These are phyloP conservation scores for Mercurialis annua DNA, from an alignment of 345 rosid species.

Conservation along the genomic window DNA sequence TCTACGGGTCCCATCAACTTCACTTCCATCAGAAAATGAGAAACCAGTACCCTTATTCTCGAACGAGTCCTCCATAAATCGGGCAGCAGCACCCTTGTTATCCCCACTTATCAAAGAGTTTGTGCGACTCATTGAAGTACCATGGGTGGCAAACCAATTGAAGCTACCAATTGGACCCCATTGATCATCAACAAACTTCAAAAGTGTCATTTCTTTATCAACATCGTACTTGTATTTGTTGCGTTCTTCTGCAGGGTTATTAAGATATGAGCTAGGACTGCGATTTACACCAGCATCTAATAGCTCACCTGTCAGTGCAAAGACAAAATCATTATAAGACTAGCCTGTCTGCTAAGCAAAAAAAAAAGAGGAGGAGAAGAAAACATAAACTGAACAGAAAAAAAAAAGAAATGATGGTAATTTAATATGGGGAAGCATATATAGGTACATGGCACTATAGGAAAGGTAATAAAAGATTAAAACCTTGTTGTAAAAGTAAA, in stretches of 20 bases:
- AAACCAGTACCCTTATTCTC: slow-evolving; percentile 36
- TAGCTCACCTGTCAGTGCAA: slow-evolving; percentile 63
- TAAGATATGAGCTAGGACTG: slow-evolving; percentile 97
- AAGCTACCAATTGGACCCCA: slow-evolving; percentile 97
- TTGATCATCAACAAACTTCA: slow-evolving; percentile 86
- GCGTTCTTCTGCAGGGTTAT: slow-evolving; percentile 75
- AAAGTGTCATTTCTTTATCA: slow-evolving; percentile 93
- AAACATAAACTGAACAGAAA: background rate
- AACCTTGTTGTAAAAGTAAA: background rate
- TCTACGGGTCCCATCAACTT: slow-evolving; percentile 50
- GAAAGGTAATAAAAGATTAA: background rate
- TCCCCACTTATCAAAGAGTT: slow-evolving; percentile 97
- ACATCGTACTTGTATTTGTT: slow-evolving; percentile 71
- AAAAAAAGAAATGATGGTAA: background rate
- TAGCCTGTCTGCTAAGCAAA: background rate
- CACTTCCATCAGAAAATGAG: slow-evolving; percentile 37
- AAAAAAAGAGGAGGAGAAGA: background rate
- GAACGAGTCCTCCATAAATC: slow-evolving; percentile 98
- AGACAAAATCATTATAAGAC: slow-evolving; percentile 15
- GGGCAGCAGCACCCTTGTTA: slow-evolving; percentile 96
- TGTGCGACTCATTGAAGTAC: slow-evolving; percentile 96
- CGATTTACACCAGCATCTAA: slow-evolving; percentile 92
- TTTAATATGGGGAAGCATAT: background rate
- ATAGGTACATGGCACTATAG: background rate
- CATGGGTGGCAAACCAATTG: slow-evolving; percentile 99